phyloP scores from a whole-genome alignment of 768 basidiomycete genomes.

The Xerocomus brunneocitrinus region DNA sequence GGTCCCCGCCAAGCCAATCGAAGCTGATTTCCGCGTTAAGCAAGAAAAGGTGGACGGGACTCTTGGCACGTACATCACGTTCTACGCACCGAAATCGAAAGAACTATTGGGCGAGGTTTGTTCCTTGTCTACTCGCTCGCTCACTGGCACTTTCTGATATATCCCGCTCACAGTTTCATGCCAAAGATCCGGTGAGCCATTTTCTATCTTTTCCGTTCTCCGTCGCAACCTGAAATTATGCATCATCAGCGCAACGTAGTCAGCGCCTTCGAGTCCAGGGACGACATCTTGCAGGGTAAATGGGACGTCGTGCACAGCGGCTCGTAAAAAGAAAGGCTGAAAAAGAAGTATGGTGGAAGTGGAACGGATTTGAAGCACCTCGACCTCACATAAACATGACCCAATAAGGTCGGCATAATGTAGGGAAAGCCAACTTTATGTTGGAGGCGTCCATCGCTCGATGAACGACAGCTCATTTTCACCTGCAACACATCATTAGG shows the following conservation, averaged over 20 bases:
- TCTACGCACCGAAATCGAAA: not conserved
- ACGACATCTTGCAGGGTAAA: too few species aligned
- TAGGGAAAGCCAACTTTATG: conserved; percentile 83
- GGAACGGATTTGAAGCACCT: not conserved
- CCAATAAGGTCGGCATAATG: too few species aligned
- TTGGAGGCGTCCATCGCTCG: conserved; percentile 98
- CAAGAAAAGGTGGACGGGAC: too few species aligned
- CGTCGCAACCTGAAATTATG: too few species aligned
- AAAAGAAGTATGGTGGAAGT: too few species aligned
- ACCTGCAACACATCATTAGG: conserved; percentile 39
- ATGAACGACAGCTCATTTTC: conserved; percentile 94
- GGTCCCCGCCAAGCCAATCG: not conserved
- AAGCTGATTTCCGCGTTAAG: not conserved
- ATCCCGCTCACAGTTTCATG: not conserved
- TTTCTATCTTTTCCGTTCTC: too few species aligned
- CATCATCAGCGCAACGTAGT: too few species aligned
- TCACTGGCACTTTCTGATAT: not conserved
- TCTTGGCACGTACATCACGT: not conserved
- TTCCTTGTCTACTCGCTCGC: not conserved
- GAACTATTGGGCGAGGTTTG: not conserved
- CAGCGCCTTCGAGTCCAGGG: too few species aligned
- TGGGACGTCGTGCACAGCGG: too few species aligned
- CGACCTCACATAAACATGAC: too few species aligned
- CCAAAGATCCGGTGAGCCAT: not conserved
- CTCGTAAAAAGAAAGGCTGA: too few species aligned